Evolutionary conservation across 768 basidiomycete genomes (phyloP), one percentile per base, ranked within the genome.

Genomic region (Austroboletus eburneus): DNA sequence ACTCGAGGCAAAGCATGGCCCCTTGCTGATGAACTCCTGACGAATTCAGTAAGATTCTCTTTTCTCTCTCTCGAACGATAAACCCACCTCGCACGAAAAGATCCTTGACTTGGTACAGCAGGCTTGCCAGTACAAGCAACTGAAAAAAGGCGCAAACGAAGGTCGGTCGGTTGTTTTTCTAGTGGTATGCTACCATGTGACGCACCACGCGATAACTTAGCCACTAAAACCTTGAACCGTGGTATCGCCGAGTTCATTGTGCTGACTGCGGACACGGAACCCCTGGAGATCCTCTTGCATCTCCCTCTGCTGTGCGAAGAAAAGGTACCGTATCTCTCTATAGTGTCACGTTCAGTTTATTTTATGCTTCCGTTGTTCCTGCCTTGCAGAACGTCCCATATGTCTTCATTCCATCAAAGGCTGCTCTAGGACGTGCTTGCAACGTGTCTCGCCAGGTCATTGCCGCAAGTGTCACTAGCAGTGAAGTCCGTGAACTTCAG

Each of bases 121-220:
- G 70, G 94, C 95, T 34, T 75, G 81, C n/a, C 87, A 93, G 69
- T 96, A 95, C 76, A 97, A 97, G 72, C 94, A 97, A 69, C 73
- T 97, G 39, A 98, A 97, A 74, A 97, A 97, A 74, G 95, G 96
- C 51, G 96, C 96, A 35, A 99, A 99, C 70, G 96, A 99, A 80
- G 89, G 91, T 89, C 40, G 29, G 75, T 60, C 23, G 14, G 16
- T n/a, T 39, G 16, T 23, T 42, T 25, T n/a, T 29, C 9, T 7
- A 12, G 13, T 7, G 34, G 16, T 35, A 6, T 35, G 16, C 10
- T 18, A 4, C 12, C 34, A 7, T 32, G n/a, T 38, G 10, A n/a
- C 49, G 61, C 14, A 59, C 9, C 20, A 21, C 30, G 20, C 33
- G 25, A 16, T 36, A 42, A 46, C 30, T 13, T 59, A 92, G 93